Evolutionary conservation across 257 asterid species (phyloP).

Genomic region (Dorcoceras hygrometricum): DNA sequence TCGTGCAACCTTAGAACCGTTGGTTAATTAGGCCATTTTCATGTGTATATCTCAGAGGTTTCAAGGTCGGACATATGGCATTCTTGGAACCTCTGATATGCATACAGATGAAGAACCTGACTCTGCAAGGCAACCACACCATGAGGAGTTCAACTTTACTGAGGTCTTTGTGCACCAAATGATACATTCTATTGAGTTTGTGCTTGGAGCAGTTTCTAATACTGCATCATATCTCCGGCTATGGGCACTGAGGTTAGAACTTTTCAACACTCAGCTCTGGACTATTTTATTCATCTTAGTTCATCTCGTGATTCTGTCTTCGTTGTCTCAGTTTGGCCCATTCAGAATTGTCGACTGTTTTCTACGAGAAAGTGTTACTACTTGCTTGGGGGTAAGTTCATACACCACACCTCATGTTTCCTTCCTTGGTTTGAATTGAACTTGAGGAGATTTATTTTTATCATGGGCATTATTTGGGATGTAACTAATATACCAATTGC

Average conservation of each 20-base stretch:
- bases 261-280: slow-evolving; percentile 15
- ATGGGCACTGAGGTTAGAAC: slow-evolving; percentile 83
- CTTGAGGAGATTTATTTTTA: neutral
- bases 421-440: neutral
- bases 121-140: slow-evolving; percentile 57
- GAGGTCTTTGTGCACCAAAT: slow-evolving; percentile 95
- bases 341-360: slow-evolving; percentile 87
- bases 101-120: slow-evolving; percentile 66
- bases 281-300: slow-evolving; percentile 22
- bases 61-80: slow-evolving; percentile 80
- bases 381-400: slow-evolving; percentile 86
- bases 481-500: too few species aligned
- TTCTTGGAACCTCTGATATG: slow-evolving; percentile 72
- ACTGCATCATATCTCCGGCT: slow-evolving; percentile 94
- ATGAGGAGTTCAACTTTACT: slow-evolving; percentile 76
- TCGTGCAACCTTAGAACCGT: slow-evolving; percentile 18
- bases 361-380: slow-evolving; percentile 87
- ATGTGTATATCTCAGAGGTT: slow-evolving; percentile 57
- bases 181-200: slow-evolving; percentile 94
- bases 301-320: slow-evolving; percentile 19
- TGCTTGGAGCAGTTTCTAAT: slow-evolving; percentile 93
- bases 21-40: slow-evolving; percentile 22
- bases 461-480: neutral
- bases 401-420: slow-evolving; percentile 7
- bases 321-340: slow-evolving; percentile 72